A percentile compares a stretch with the other conserved stretches of the same genome.
These are phyloP conservation scores for Colletotrichum trifolii DNA, from an alignment of 2,329 filamentous ascomycete genomes.

Conservation along the genomic window DNA sequence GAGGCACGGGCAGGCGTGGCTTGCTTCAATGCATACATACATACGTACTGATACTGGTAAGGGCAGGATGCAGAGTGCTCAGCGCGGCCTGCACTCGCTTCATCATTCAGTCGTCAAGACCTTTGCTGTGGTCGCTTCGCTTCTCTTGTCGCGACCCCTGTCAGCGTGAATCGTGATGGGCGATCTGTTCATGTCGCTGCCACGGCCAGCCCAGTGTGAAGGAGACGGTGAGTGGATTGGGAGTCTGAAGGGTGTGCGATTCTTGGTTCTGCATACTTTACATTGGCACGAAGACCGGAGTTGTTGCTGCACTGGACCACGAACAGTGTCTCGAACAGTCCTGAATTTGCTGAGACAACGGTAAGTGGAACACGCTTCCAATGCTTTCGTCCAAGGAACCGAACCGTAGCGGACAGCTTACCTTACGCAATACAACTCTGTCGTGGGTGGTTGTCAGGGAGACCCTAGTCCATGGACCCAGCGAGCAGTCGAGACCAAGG, in stretches of 20 bases:
- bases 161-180: too few relatives aligned
- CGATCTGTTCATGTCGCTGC: too few relatives aligned
- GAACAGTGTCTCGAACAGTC: conserved; percentile 14
- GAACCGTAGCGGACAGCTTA: conserved; percentile 30
- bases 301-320: conserved; percentile 14
- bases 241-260: too few relatives aligned
- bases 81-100: too few relatives aligned
- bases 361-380: conserved; percentile 27
- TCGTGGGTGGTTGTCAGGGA: conserved; percentile 28
- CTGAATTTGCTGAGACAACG: conserved; percentile 27
- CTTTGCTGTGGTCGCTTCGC: too few relatives aligned
- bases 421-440: neutral
- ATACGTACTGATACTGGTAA: too few relatives aligned
- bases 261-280: too few relatives aligned
- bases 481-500: conserved; percentile 36
- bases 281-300: neutral
- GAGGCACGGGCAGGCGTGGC: neutral
- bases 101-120: too few relatives aligned
- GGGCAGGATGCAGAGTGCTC: too few relatives aligned
- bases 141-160: too few relatives aligned
- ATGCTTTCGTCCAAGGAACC: conserved; percentile 4
- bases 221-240: too few relatives aligned
- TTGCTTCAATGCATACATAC: neutral
- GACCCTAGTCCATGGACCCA: conserved; percentile 24
- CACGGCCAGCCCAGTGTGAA: too few relatives aligned